Base-by-base conservation (phyloP, 805 yeast species). In the Starmerella apicola region DNA sequence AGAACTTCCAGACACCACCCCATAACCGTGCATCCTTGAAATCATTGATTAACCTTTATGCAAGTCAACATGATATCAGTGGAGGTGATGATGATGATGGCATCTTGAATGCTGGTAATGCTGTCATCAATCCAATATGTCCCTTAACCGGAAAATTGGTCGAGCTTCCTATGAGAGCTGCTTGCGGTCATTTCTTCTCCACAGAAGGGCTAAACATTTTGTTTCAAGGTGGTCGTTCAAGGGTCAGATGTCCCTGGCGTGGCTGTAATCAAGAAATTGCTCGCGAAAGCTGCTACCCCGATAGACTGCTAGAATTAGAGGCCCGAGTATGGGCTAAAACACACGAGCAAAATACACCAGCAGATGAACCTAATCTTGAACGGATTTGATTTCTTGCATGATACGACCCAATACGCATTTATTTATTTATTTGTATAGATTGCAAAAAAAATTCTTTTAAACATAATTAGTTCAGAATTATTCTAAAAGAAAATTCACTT, bases 111-210 rank as follows among this genome's bases (percentile, higher is more conserved):
- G 36, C 38, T 7, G 46, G 26, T 6, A 43, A 38, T n/a, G 27
- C 36, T 9, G 37, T 39, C 8, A n/a, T 22, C 8, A 26, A 13
- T 3, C 47, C 43, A 12, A 17, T 36, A 2, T 49, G 52, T 27
- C 46, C 42, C 4, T 18, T 49, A 13, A 27, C 51, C 9, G 5
- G 33, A n/a, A 15, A 18, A 15, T 18, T 21, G 3, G 30, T 49
- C 9, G 43, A 43, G 17, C 34, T 49, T 13, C 51, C 53, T 1
- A 50, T 50, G 8, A 13, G 42, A 12, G 42, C 48, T 1, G n/a
- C 28, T 1, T 50, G 53, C 18, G 44, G 47, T 2, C 53, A 50
- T 22, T 32, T 32, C 21, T 46, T 39, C 30, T 49, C 52, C 2
- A 16, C 23, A 13, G 32, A 24, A 9, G 25, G 13, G 10, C 21